Evolutionary conservation across 2,329 filamentous ascomycete species (phyloP).

Genomic region (Paecilomyces sp.): DNA sequence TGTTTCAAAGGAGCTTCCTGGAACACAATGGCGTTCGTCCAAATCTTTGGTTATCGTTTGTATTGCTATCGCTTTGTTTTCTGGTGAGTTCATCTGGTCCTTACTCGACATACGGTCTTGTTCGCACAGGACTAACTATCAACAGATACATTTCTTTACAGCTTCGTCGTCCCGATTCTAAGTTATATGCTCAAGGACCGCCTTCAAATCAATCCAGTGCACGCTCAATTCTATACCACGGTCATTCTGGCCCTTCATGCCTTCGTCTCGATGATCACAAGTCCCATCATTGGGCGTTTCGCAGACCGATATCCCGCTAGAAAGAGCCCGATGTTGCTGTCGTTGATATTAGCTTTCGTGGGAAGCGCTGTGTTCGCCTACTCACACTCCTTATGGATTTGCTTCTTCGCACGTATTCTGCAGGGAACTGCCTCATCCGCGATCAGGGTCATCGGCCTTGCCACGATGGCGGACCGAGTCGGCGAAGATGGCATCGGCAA

Average conservation of each 20-base stretch:
- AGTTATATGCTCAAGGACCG: conserved; percentile 13
- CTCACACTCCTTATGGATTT: conserved; percentile 3
- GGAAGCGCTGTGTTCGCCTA: conserved; percentile 7
- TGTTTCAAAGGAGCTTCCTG: too few relatives aligned
- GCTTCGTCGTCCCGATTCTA: conserved; percentile 15
- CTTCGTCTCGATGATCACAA: conserved; percentile 8
- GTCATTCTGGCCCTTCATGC: conserved; percentile 13
- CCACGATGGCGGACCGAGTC: conserved; percentile 13
- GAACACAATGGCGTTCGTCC: too few relatives aligned
- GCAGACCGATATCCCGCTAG: conserved; percentile 6
- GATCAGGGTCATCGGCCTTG: conserved; percentile 18
- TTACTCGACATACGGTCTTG: too few relatives aligned
- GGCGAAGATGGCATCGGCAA: conserved; percentile 12
- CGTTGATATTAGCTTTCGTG: conserved; percentile 3
- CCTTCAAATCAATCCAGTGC: conserved; percentile 9
- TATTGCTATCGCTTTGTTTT: too few relatives aligned
- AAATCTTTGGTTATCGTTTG: too few relatives aligned
- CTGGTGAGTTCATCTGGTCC: too few relatives aligned
- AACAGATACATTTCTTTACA: not conserved
- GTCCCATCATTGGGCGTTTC: conserved; percentile 5
- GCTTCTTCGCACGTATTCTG: conserved; percentile 1
- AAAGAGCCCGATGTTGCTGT: conserved; percentile 7
- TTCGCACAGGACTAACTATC: too few relatives aligned
- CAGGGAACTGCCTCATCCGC: conserved; percentile 14
- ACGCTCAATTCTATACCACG: conserved; percentile 10